phyloP scores from a whole-genome alignment of 176 grass and related monocot species.

The Aegilops speltoides region DNA sequence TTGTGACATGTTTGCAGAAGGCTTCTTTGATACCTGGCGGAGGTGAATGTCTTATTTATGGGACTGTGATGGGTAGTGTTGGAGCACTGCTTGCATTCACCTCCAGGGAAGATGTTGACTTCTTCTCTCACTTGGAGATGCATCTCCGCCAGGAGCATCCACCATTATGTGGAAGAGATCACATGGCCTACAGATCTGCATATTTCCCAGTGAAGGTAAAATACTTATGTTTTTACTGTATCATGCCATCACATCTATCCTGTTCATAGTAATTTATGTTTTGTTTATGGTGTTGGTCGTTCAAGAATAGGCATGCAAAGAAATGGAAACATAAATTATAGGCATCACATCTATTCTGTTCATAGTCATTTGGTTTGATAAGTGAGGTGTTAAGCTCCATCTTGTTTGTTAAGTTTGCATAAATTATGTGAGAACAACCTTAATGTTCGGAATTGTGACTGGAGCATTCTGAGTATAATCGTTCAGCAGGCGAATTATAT shows the following conservation, averaged over 20 bases:
- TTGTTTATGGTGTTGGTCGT: not conserved
- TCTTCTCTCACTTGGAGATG: slow-evolving; percentile 99
- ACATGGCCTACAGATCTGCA: slow-evolving; percentile 93
- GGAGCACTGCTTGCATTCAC: slow-evolving; percentile 94
- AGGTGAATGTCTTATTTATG: slow-evolving; percentile 93
- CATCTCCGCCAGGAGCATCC: slow-evolving; percentile 98
- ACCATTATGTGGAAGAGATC: slow-evolving; percentile 95
- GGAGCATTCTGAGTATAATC: not conserved
- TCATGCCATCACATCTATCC: not conserved
- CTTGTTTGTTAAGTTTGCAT: not conserved
- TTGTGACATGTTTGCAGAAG: slow-evolving; percentile 95
- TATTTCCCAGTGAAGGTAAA: slow-evolving; percentile 99
- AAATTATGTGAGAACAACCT: not conserved
- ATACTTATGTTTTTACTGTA: not conserved
- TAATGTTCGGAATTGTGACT: not conserved
- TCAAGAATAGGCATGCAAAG: not conserved
- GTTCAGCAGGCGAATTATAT: not conserved
- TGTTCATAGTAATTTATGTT: not conserved
- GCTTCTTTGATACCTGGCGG: slow-evolving; percentile 92
- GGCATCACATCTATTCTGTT: no score
- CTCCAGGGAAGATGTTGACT: slow-evolving; percentile 96
- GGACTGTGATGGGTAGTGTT: slow-evolving; percentile 92
- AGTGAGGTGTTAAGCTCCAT: not conserved
- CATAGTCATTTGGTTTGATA: not conserved
- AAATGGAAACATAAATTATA: no score